A percentile compares a stretch with the other conserved stretches of the same genome.
Evolutionary conservation across 257 asterid genomes (phyloP).

Genomic region (Solanum piurae): DNA sequence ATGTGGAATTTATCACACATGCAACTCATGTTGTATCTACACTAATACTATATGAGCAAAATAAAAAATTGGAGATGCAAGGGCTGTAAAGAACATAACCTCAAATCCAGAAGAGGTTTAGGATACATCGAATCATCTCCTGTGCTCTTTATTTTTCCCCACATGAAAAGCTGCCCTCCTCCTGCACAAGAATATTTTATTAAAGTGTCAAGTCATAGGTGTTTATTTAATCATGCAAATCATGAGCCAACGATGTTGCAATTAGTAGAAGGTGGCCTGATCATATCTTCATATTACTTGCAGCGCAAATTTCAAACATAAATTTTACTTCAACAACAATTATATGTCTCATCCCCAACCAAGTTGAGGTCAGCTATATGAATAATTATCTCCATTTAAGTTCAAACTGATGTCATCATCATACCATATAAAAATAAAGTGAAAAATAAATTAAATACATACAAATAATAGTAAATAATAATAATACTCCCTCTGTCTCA

Average conservation of each 20-base stretch:
- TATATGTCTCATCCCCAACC: not conserved
- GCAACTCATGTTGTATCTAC: not conserved
- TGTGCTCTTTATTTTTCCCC: conserved; percentile 87
- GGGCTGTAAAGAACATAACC: conserved; percentile 32
- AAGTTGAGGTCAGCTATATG: not conserved
- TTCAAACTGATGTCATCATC: not conserved
- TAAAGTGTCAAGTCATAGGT: not conserved
- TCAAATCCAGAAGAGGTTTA: conserved; percentile 90
- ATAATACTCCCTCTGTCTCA: no score
- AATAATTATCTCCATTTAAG: not conserved
- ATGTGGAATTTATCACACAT: not conserved
- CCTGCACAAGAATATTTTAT: conserved; percentile 29
- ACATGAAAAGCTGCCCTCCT: conserved; percentile 99
- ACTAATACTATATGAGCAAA: not conserved
- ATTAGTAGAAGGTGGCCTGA: not conserved
- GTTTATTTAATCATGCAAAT: not conserved
- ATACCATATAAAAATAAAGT: not conserved
- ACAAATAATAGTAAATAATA: not conserved
- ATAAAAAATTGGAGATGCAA: not conserved
- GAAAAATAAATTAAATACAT: not conserved
- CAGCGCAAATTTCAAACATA: not conserved
- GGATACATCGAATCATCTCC: conserved; percentile 99
- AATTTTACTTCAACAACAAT: not conserved
- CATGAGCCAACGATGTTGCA: conserved; percentile 1
- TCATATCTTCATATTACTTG: not conserved